phyloP scores from a whole-genome alignment of 2,329 filamentous ascomycete species.

The Trichoderma atrobrunneum region DNA sequence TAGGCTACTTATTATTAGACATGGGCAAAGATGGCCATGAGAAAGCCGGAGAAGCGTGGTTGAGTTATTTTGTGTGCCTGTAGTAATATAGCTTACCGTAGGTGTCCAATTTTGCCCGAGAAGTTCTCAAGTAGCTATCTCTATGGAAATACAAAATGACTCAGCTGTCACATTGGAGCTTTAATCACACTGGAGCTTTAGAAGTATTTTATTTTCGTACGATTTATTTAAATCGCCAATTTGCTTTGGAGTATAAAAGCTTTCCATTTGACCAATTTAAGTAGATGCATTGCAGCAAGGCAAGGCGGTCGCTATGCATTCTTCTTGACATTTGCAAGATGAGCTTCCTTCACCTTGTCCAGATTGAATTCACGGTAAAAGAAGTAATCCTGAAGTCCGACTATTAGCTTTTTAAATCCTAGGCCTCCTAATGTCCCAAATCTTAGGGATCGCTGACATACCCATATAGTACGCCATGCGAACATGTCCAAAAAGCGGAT shows the following conservation, averaged over 20 bases:
- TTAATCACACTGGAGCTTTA: neutral
- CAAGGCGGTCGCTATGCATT: neutral
- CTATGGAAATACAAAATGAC: accelerated
- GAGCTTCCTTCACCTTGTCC: neutral
- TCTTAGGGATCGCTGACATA: neutral
- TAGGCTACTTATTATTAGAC: no score
- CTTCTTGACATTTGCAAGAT: neutral
- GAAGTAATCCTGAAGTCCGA: neutral
- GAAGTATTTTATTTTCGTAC: no score
- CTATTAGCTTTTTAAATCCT: neutral
- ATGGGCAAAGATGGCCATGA: neutral
- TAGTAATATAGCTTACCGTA: no score
- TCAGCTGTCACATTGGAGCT: neutral
- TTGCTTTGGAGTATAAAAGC: neutral
- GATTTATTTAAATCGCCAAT: neutral
- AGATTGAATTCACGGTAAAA: constrained; percentile 12
- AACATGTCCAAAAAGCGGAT: constrained; percentile 14
- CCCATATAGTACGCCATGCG: constrained; percentile 10
- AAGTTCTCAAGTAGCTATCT: neutral
- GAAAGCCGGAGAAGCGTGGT: neutral
- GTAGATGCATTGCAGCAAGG: neutral
- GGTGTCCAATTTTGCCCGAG: neutral
- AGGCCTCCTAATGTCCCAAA: neutral
- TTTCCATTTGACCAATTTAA: neutral
- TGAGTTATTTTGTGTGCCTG: no score